phyloP scores from a whole-genome alignment of 2,329 filamentous ascomycete genomes.

The Harringtonia aguacate region DNA sequence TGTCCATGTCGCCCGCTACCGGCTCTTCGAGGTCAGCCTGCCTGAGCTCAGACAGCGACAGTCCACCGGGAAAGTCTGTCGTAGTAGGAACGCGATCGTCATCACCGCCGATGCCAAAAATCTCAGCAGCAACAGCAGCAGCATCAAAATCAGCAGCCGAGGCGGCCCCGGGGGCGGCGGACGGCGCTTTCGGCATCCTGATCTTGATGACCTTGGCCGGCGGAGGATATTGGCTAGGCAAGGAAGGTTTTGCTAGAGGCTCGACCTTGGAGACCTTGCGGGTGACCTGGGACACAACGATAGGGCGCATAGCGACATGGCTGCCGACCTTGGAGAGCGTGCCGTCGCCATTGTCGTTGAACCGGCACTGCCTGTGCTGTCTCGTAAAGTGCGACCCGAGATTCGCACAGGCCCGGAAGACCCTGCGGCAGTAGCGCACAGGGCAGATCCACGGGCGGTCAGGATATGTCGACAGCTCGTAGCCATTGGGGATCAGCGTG shows the following conservation, averaged over 20 bases:
- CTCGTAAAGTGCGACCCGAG: conserved; percentile 14
- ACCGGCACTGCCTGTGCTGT: conserved; percentile 10
- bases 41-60: not conserved
- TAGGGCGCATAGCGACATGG: conserved; percentile 3
- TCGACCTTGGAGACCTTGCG: conserved; percentile 6
- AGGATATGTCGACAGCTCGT: conserved; percentile 10
- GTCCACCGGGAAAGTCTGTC: no score
- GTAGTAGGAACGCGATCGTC: no score
- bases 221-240: no score
- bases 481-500: conserved; percentile 4
- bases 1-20: not conserved
- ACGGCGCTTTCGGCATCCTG: not conserved
- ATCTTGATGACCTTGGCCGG: not conserved
- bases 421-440: conserved; percentile 12
- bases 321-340: conserved; percentile 16
- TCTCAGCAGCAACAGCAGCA: no score
- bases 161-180: not conserved
- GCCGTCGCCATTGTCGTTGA: conserved; percentile 21
- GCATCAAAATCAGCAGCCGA: no score
- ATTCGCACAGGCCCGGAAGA: conserved; percentile 1
- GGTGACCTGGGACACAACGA: conserved; percentile 14
- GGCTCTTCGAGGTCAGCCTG: not conserved
- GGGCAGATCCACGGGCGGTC: conserved; percentile 14
- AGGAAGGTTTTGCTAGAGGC: conserved; percentile 3
- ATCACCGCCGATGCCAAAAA: no score